These are phyloP conservation scores for Melocanna baccifera DNA, from an alignment of 176 grass and related monocot genomes.

Conservation along the genomic window DNA sequence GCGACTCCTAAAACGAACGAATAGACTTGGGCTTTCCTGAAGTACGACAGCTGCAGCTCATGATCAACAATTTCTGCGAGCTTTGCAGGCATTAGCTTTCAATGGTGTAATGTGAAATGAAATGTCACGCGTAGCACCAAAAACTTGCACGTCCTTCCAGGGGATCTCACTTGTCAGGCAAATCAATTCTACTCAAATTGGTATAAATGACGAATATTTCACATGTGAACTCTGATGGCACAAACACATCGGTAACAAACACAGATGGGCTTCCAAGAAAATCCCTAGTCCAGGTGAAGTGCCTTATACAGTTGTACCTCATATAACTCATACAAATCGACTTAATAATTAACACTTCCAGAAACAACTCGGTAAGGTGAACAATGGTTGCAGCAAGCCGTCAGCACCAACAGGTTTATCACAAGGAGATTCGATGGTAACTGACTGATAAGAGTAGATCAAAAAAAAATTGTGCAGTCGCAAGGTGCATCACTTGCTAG, in stretches of 20 bases:
- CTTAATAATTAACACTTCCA: neutral
- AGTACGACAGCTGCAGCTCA: neutral
- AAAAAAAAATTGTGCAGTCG: neutral
- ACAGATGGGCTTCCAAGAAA: neutral
- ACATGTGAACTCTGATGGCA: neutral
- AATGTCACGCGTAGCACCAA: neutral
- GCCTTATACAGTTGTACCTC: neutral
- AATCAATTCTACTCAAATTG: neutral
- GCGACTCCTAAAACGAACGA: neutral
- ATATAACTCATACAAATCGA: neutral
- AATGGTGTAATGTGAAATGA: neutral
- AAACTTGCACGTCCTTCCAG: neutral
- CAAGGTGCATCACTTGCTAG: conserved; percentile 7
- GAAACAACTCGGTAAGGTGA: neutral
- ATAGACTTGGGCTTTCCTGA: neutral
- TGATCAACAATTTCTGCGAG: neutral
- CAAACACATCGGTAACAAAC: neutral
- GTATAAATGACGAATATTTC: neutral
- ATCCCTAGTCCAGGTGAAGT: neutral
- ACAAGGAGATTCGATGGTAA: neutral
- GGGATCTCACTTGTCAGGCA: neutral
- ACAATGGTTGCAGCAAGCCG: neutral
- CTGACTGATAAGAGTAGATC: neutral
- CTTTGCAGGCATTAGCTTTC: neutral
- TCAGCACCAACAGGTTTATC: neutral